Conservation (phyloP, 352 stramenopile genomes). For the Globisporangium cystogenes region DNA sequence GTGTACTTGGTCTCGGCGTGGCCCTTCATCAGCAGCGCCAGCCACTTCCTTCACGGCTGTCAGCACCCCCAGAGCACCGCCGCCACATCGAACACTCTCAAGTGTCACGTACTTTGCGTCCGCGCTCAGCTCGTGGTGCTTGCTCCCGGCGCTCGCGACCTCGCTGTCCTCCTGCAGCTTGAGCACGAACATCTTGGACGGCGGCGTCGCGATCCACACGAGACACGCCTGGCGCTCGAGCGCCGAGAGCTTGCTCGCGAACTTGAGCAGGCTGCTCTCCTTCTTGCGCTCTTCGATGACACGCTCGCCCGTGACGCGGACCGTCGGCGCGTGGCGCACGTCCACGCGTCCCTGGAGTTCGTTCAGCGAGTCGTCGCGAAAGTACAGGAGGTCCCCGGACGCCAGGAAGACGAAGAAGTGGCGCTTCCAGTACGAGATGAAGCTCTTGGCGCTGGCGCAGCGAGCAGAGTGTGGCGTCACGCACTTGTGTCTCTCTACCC, state of each 20-base stretch:
- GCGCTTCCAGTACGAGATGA: constrained; percentile 84
- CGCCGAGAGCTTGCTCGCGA: constrained; percentile 45
- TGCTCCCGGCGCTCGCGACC: constrained; percentile 15
- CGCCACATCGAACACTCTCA: too few relatives aligned
- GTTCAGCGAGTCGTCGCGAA: constrained; percentile 63
- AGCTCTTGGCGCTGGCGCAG: constrained; percentile 41
- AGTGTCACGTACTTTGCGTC: constrained; percentile 47
- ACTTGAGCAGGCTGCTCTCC: constrained; percentile 61
- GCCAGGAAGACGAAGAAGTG: constrained; percentile 77
- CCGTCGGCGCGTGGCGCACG: constrained; percentile 69
- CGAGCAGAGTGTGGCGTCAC: too few relatives aligned
- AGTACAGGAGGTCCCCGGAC: constrained; percentile 73
- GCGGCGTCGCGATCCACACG: constrained; percentile 78
- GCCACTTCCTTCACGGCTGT: constrained; percentile 37
- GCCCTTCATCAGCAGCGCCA: constrained; percentile 61
- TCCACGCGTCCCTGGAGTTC: constrained; percentile 73
- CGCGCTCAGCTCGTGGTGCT: constrained; percentile 45
- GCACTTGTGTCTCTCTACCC: background rate
- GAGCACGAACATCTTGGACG: constrained; percentile 82
- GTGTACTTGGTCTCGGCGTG: constrained; percentile 82
- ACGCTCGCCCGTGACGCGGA: constrained; percentile 68
- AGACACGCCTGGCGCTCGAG: constrained; percentile 61
- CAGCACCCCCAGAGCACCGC: background rate
- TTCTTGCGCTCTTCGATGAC: constrained; percentile 74
- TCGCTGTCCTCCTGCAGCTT: constrained; percentile 71